Evolutionary conservation across 495 filamentous ascomycete species (phyloP).

Genomic region (Trichocladium antarcticum): DNA sequence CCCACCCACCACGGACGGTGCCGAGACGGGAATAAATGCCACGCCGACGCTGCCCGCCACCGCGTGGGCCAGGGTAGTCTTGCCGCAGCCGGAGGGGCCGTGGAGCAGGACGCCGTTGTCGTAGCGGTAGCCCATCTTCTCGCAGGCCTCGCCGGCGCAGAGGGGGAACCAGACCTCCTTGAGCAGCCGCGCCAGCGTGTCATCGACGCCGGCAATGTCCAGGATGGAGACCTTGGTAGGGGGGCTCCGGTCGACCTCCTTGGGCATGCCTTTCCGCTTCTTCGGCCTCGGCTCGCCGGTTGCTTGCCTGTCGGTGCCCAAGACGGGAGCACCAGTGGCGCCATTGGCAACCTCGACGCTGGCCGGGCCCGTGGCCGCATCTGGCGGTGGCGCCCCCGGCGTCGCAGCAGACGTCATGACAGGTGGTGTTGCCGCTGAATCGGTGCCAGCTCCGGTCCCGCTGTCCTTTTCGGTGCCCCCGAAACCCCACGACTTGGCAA

Average conservation of each 20-base stretch:
- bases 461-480: constrained; percentile 13
- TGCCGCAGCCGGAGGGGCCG: constrained; percentile 89
- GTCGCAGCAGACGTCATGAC: background rate
- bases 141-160: constrained; percentile 42
- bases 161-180: constrained; percentile 77
- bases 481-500: constrained; percentile 52
- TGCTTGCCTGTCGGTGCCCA: constrained; percentile 31
- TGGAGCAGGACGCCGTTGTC: constrained; percentile 85
- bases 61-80: constrained; percentile 86
- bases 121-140: constrained; percentile 54
- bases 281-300: constrained; percentile 62
- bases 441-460: too few species aligned
- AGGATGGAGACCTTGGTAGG: constrained; percentile 65
- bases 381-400: background rate
- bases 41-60: constrained; percentile 77
- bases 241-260: constrained; percentile 51
- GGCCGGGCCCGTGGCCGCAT: background rate
- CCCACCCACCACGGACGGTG: constrained; percentile 79
- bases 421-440: background rate
- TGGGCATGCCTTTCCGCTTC: constrained; percentile 42
- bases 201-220: constrained; percentile 78
- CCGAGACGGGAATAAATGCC: constrained; percentile 79
- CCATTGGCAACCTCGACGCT: constrained; percentile 1
- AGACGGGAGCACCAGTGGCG: background rate
- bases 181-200: constrained; percentile 63